phyloP scores from a whole-genome alignment of 2,329 filamentous ascomycete genomes.

The Remersonia thermophila region DNA sequence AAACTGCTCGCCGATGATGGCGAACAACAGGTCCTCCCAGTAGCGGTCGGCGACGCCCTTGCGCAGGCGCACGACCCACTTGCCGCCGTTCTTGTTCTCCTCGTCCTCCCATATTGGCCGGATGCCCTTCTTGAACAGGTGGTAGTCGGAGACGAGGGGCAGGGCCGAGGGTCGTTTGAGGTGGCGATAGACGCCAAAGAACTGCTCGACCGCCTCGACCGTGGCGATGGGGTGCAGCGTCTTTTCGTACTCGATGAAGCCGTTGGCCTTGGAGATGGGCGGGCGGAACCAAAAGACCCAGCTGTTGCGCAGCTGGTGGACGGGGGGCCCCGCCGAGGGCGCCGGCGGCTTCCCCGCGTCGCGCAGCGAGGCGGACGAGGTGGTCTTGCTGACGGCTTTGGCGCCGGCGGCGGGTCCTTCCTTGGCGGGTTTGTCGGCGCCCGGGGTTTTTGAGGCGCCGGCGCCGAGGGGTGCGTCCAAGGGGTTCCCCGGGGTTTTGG shows the following conservation, averaged over 20 bases:
- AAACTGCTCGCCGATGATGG: conserved; percentile 89
- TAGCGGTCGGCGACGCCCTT: conserved; percentile 95
- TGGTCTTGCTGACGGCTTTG: conserved; percentile 22
- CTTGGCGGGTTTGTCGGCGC: conserved; percentile 50
- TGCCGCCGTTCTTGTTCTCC: conserved; percentile 88
- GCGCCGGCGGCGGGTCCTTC: conserved; percentile 24
- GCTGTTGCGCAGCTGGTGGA: conserved; percentile 61
- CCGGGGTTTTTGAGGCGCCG: conserved; percentile 37
- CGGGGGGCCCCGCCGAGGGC: conserved; percentile 20
- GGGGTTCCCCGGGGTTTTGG: conserved; percentile 69
- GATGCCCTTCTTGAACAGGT: conserved; percentile 94
- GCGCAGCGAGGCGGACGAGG: conserved; percentile 34
- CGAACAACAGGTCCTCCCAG: conserved; percentile 88
- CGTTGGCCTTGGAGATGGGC: conserved; percentile 88
- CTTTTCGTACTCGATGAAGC: conserved; percentile 84
- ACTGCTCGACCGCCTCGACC: conserved; percentile 75
- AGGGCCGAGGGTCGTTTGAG: conserved; percentile 79
- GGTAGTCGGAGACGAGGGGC: conserved; percentile 90
- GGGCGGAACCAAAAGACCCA: conserved; percentile 98
- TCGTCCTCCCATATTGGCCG: conserved; percentile 98
- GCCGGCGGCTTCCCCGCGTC: conserved; percentile 27
- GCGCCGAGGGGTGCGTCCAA: conserved; percentile 61
- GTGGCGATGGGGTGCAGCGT: conserved; percentile 78
- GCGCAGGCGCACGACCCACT: conserved; percentile 94
- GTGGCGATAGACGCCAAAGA: conserved; percentile 80